Evolutionary conservation across 1,284 basidiomycete genomes (phyloP).

Genomic region (Ganoderma lucidum): DNA sequence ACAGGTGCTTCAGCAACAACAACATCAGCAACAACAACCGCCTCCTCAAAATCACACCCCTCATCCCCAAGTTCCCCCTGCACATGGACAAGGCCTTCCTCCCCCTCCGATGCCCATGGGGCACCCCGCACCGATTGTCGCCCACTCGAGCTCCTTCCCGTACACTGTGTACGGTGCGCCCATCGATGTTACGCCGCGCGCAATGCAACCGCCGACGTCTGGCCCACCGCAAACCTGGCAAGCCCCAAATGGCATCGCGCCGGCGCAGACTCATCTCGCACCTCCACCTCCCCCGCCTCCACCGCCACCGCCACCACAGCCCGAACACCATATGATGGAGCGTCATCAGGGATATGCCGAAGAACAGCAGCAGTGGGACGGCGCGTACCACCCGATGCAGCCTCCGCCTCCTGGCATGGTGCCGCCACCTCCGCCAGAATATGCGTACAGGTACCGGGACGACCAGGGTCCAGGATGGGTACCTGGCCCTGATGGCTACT

Average conservation of each 20-base stretch:
- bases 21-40: slow-evolving; percentile 18
- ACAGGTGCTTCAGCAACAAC: slow-evolving; percentile 38
- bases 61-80: slow-evolving; percentile 29
- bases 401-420: slow-evolving; percentile 55
- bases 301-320: slow-evolving; percentile 32
- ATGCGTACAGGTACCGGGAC: slow-evolving; percentile 65
- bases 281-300: slow-evolving; percentile 47
- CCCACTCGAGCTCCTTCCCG: slow-evolving; percentile 43
- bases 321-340: slow-evolving; percentile 51
- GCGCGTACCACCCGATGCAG: slow-evolving; percentile 51
- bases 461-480: slow-evolving; percentile 57
- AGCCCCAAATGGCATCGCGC: slow-evolving; percentile 62
- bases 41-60: slow-evolving; percentile 26
- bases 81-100: slow-evolving; percentile 38
- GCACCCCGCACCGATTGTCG: slow-evolving; percentile 29
- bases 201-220: slow-evolving; percentile 54
- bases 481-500: slow-evolving; percentile 56
- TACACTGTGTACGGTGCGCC: slow-evolving; percentile 56
- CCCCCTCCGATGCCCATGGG: slow-evolving; percentile 43
- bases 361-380: slow-evolving; percentile 51
- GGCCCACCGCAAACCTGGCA: slow-evolving; percentile 70
- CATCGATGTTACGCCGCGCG: slow-evolving; percentile 50
- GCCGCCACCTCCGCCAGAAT: slow-evolving; percentile 48
- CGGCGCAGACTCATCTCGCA: slow-evolving; percentile 68
- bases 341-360: slow-evolving; percentile 56